These are phyloP conservation scores for Alternaria longipes DNA, from an alignment of 2,329 filamentous ascomycete species.

Conservation along the genomic window DNA sequence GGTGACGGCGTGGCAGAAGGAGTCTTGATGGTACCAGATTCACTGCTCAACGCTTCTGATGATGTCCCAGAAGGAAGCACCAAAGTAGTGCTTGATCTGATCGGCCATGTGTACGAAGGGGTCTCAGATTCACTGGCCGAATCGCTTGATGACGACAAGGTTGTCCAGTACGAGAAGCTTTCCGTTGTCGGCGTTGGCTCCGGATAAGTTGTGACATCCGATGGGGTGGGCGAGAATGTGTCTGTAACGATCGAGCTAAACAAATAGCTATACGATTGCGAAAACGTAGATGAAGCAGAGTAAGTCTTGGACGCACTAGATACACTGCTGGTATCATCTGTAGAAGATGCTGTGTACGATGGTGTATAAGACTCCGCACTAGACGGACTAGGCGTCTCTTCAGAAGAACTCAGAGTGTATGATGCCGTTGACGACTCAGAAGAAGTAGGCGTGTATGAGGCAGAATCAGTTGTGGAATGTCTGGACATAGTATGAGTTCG, in stretches of 20 bases:
- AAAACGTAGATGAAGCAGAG: neutral
- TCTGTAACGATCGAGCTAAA: neutral
- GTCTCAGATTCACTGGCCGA: neutral
- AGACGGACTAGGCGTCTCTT: neutral
- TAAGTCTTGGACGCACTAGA: conserved; percentile 4
- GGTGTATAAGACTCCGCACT: neutral
- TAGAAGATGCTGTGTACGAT: neutral
- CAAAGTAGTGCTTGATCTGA: neutral
- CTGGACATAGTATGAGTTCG: conserved; percentile 11
- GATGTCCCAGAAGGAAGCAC: conserved; percentile 2
- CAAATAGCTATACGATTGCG: neutral
- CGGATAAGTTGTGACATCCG: neutral
- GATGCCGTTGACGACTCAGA: conserved; percentile 1
- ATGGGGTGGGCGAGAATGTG: neutral
- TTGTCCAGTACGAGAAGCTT: neutral
- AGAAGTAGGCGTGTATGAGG: neutral
- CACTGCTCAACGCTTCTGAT: conserved; percentile 5
- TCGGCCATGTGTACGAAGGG: neutral
- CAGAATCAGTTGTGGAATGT: neutral
- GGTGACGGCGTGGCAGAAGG: neutral
- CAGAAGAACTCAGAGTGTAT: conserved; percentile 1
- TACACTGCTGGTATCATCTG: conserved; percentile 2
- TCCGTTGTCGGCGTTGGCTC: neutral
- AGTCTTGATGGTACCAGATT: neutral
- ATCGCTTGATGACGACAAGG: neutral